These are phyloP conservation scores for Phialocephala subalpina DNA, from an alignment of 2,329 filamentous ascomycete genomes.

Conservation along the genomic window DNA sequence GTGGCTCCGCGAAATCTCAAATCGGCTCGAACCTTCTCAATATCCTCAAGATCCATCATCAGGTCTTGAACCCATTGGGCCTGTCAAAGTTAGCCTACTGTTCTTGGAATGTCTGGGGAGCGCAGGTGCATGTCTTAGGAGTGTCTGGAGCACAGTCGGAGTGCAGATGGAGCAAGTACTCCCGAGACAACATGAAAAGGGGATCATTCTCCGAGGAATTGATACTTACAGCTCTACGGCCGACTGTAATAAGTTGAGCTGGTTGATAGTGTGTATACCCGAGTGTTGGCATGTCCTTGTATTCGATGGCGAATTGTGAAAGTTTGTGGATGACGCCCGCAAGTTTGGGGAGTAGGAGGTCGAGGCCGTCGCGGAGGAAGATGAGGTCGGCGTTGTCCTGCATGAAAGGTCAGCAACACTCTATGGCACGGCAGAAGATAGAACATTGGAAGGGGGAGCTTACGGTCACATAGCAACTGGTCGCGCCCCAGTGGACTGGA, in stretches of 20 bases:
- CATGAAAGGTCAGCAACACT: not conserved
- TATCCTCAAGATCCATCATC: conserved; percentile 76
- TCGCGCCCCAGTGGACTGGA: conserved; percentile 78
- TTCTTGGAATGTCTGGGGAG: too few species aligned
- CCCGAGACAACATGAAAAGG: too few species aligned
- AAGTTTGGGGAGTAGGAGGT: conserved; percentile 79
- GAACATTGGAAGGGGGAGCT: too few species aligned
- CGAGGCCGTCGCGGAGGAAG: conserved; percentile 73
- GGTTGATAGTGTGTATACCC: conserved; percentile 26
- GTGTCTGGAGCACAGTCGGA: too few species aligned
- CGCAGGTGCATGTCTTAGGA: too few species aligned
- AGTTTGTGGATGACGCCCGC: conserved; percentile 82
- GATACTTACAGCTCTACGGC: conserved; percentile 46
- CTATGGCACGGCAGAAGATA: too few species aligned
- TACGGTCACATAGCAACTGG: conserved; percentile 34
- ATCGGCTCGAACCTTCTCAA: conserved; percentile 73
- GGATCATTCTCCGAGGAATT: too few species aligned
- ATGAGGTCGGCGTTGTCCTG: conserved; percentile 79
- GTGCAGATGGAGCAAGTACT: too few species aligned
- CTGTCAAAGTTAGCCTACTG: too few species aligned
- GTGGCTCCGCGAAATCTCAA: conserved; percentile 77
- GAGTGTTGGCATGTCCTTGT: conserved; percentile 72
- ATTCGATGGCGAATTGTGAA: conserved; percentile 73
- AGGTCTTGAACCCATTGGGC: conserved; percentile 67
- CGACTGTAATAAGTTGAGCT: conserved; percentile 45